These are phyloP conservation scores for Phytophthora boehmeriae DNA, from an alignment of 352 stramenopile species.

Conservation along the genomic window DNA sequence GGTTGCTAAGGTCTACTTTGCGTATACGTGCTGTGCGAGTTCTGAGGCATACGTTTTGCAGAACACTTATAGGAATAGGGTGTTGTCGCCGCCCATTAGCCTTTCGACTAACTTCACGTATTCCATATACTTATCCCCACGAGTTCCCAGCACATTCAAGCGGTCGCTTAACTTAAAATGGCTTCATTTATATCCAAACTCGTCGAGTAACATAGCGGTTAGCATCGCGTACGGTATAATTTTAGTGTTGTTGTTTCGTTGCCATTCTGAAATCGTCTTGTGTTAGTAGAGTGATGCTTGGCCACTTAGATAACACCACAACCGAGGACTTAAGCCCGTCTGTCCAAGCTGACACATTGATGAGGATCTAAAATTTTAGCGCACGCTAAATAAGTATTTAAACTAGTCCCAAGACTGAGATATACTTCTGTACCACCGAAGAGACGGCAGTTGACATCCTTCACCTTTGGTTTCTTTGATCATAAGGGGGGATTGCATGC, in stretches of 20 bases:
- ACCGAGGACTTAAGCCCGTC: no score
- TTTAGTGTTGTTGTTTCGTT: no score
- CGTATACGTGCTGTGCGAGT: not conserved
- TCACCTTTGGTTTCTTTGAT: not conserved
- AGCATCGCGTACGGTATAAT: no score
- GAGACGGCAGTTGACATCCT: not conserved
- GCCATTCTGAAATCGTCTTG: no score
- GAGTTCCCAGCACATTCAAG: constrained; percentile 6
- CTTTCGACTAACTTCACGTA: constrained; percentile 21
- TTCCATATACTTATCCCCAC: constrained; percentile 11
- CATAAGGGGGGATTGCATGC: not conserved
- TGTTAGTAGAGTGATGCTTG: no score
- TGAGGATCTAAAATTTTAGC: not conserved
- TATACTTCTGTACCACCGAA: not conserved
- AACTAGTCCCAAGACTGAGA: not conserved
- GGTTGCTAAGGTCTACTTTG: not conserved
- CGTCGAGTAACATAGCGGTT: not conserved
- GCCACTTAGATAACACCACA: no score
- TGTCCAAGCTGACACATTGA: not conserved
- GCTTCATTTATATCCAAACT: constrained; percentile 1
- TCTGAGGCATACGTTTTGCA: constrained; percentile 15
- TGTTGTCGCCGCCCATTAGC: constrained; percentile 15
- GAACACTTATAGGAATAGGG: constrained; percentile 8
- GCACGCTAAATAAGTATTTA: not conserved
- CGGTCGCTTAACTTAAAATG: constrained; percentile 9